phyloP scores from a whole-genome alignment of 495 filamentous ascomycete genomes.

The Neurospora sublineolata region DNA sequence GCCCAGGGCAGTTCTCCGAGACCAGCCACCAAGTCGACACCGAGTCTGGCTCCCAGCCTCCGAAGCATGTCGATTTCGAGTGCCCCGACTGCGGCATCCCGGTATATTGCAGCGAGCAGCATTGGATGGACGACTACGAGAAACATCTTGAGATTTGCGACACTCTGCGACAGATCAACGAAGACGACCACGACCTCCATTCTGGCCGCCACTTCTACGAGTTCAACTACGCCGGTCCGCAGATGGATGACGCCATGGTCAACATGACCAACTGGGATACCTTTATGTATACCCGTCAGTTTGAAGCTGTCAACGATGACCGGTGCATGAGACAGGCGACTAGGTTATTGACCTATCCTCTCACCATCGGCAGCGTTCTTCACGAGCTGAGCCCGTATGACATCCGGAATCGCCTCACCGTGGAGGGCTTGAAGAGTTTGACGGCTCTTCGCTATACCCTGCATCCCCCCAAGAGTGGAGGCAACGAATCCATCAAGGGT shows the following conservation, averaged over 20 bases:
- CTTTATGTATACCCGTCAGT: slow-evolving; percentile 79
- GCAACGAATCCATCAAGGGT: slow-evolving; percentile 60
- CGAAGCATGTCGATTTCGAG: slow-evolving; percentile 78
- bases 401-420: slow-evolving; percentile 64
- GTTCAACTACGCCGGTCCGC: slow-evolving; percentile 77
- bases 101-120: slow-evolving; percentile 81
- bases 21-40: slow-evolving; percentile 35
- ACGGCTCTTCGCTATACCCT: slow-evolving; percentile 84
- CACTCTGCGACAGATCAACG: slow-evolving; percentile 79
- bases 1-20: slow-evolving; percentile 43
- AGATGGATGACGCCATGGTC: slow-evolving; percentile 81
- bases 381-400: slow-evolving; percentile 90
- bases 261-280: slow-evolving; percentile 99
- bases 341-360: slow-evolving; percentile 80
- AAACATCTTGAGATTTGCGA: slow-evolving; percentile 87
- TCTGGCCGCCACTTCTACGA: slow-evolving; percentile 88
- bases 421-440: slow-evolving; percentile 83
- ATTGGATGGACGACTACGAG: slow-evolving; percentile 93
- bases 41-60: slow-evolving; percentile 40
- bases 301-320: slow-evolving; percentile 77
- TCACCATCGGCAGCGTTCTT: slow-evolving; percentile 80
- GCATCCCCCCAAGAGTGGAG: slow-evolving; percentile 73
- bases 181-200: slow-evolving; percentile 92
- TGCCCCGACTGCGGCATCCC: slow-evolving; percentile 95
- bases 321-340: slow-evolving; percentile 84